These are phyloP conservation scores for Solanum chilense DNA, from an alignment of 257 asterid genomes.

Conservation along the genomic window DNA sequence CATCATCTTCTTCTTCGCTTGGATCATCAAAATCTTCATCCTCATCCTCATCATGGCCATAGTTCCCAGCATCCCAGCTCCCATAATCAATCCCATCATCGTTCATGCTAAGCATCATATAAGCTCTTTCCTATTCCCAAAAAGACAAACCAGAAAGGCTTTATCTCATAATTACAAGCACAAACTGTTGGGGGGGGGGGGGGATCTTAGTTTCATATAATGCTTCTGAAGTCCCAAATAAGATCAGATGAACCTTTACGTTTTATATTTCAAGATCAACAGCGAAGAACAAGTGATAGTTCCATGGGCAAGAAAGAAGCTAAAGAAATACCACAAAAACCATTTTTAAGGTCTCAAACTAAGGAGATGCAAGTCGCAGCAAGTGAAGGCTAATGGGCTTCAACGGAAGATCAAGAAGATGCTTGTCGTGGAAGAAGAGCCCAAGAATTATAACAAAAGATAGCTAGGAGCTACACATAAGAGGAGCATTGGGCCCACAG, in stretches of 20 bases:
- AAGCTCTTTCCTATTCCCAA: constrained; percentile 73
- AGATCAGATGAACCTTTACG: not conserved
- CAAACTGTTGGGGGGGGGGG: not conserved
- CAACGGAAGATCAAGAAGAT: not conserved
- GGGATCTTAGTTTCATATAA: not conserved
- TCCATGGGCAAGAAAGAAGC: not conserved
- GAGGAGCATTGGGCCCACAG: not conserved
- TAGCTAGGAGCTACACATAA: not conserved
- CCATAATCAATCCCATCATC: constrained; percentile 52
- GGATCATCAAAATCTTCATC: constrained; percentile 51
- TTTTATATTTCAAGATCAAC: not conserved
- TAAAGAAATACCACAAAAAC: not conserved
- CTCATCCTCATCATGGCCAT: constrained; percentile 35
- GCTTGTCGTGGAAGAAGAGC: not conserved
- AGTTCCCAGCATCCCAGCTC: constrained; percentile 68
- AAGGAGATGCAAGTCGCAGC: not conserved
- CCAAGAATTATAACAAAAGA: not conserved
- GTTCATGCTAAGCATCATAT: constrained; percentile 81
- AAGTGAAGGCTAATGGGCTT: not conserved
- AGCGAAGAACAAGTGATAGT: not conserved
- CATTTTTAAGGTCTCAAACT: not conserved
- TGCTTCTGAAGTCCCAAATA: not conserved
- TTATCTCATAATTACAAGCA: not conserved
- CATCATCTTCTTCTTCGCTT: constrained; percentile 62
- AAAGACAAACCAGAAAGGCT: not conserved